These are phyloP conservation scores for Vitis labrusca DNA, from an alignment of 164 flowering plant species.

Conservation along the genomic window DNA sequence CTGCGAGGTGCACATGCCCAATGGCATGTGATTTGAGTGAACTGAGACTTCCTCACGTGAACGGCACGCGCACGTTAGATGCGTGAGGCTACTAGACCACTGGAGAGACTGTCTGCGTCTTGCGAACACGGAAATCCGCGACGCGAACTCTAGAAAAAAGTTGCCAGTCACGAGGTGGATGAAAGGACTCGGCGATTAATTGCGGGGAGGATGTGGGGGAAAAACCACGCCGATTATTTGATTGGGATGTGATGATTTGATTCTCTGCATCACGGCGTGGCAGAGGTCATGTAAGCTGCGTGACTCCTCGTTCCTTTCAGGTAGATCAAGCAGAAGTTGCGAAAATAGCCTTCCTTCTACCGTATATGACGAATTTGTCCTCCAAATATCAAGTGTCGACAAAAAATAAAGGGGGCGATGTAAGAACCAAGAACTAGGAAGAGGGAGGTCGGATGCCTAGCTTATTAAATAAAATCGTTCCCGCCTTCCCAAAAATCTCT, in stretches of 20 bases:
- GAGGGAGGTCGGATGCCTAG: no score
- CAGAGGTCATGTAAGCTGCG: constrained; percentile 26
- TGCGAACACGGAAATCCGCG: constrained; percentile 1
- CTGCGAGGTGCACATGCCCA: no score
- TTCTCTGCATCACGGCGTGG: constrained; percentile 15
- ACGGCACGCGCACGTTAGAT: no score
- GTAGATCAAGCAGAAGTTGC: background rate
- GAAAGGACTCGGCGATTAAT: constrained; percentile 1
- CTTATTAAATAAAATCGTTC: no score
- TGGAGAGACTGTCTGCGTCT: no score
- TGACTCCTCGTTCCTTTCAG: constrained; percentile 9
- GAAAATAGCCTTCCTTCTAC: background rate
- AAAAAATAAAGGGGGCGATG: background rate
- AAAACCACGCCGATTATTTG: constrained; percentile 12
- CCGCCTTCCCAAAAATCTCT: no score
- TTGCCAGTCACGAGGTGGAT: background rate
- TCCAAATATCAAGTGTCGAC: no score
- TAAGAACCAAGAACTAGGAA: no score
- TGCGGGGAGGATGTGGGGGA: background rate
- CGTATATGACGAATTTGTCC: constrained; percentile 4
- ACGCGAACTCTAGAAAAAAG: constrained; percentile 7
- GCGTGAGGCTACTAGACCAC: no score
- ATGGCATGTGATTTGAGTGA: no score
- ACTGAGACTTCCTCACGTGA: no score
- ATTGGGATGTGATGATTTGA: constrained; percentile 13